phyloP scores from a whole-genome alignment of 345 rosid genomes.

The Odontarrhena argentea region DNA sequence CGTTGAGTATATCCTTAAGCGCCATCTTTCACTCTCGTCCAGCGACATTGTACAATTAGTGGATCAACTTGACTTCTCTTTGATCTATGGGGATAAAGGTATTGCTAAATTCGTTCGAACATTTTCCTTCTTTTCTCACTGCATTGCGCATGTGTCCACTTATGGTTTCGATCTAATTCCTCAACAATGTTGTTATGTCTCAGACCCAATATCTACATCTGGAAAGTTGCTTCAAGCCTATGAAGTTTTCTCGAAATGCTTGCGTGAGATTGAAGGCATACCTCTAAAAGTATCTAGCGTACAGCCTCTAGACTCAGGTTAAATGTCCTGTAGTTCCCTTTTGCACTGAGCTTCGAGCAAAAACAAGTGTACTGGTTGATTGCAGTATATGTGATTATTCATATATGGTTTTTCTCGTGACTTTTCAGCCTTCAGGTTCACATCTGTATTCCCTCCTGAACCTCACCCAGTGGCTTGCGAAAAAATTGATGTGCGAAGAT shows the following conservation, averaged over 20 bases:
- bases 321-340: constrained; percentile 11
- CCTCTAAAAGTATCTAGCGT: constrained; percentile 83
- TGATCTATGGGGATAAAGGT: constrained; percentile 75
- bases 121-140: constrained; percentile 5
- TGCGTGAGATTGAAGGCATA: constrained; percentile 69
- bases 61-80: constrained; percentile 90
- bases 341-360: constrained; percentile 17
- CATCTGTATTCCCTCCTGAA: constrained; percentile 89
- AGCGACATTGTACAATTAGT: constrained; percentile 61
- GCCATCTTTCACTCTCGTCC: constrained; percentile 65
- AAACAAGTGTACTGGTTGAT: constrained; percentile 6
- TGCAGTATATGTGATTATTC: constrained; percentile 16
- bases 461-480: constrained; percentile 78
- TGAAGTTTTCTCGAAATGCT: constrained; percentile 71
- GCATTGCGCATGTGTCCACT: neutral
- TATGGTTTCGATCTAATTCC: neutral
- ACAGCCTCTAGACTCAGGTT: constrained; percentile 88
- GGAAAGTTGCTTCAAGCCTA: constrained; percentile 63
- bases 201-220: constrained; percentile 73
- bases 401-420: constrained; percentile 20
- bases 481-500: constrained; percentile 49
- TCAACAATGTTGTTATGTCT: constrained; percentile 21
- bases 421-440: constrained; percentile 78
- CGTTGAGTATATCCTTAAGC: constrained; percentile 57
- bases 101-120: constrained; percentile 9